phyloP scores from a whole-genome alignment of 2,329 filamentous ascomycete genomes.

The Phoma sp. region DNA sequence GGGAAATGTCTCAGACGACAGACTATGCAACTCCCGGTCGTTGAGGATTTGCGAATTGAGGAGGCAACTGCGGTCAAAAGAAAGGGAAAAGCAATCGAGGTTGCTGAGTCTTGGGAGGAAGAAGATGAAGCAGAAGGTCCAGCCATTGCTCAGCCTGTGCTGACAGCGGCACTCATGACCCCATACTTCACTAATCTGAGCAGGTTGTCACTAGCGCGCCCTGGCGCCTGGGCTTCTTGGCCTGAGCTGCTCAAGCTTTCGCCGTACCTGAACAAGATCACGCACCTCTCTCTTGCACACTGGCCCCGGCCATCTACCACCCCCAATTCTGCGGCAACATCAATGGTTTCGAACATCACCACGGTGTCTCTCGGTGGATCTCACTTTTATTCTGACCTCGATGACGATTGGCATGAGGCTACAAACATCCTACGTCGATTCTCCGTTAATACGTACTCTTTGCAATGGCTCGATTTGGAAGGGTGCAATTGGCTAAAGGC shows the following conservation, averaged over 20 bases:
- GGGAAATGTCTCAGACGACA: conserved; percentile 50
- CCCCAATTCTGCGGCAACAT: conserved; percentile 57
- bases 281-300: conserved; percentile 67
- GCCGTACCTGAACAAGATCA: conserved; percentile 61
- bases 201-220: conserved; percentile 64
- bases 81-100: conserved; percentile 23
- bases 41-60: conserved; percentile 23
- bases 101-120: conserved; percentile 58
- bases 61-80: conserved; percentile 3
- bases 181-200: conserved; percentile 60
- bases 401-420: conserved; percentile 63
- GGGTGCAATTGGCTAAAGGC: conserved; percentile 65
- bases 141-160: neutral
- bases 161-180: conserved; percentile 27
- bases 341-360: conserved; percentile 51
- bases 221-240: conserved; percentile 59
- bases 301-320: conserved; percentile 67
- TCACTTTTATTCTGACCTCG: conserved; percentile 59
- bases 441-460: conserved; percentile 61
- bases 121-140: conserved; percentile 48
- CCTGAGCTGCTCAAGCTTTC: conserved; percentile 60
- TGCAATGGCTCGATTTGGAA: conserved; percentile 68
- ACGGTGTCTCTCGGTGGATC: conserved; percentile 58
- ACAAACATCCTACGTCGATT: conserved; percentile 63
- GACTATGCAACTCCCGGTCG: conserved; percentile 14